A percentile compares a stretch with the other conserved stretches of the same genome.
phyloP scores from a whole-genome alignment of 2,329 filamentous ascomycete genomes.

The Mycosphaerella sp. region DNA sequence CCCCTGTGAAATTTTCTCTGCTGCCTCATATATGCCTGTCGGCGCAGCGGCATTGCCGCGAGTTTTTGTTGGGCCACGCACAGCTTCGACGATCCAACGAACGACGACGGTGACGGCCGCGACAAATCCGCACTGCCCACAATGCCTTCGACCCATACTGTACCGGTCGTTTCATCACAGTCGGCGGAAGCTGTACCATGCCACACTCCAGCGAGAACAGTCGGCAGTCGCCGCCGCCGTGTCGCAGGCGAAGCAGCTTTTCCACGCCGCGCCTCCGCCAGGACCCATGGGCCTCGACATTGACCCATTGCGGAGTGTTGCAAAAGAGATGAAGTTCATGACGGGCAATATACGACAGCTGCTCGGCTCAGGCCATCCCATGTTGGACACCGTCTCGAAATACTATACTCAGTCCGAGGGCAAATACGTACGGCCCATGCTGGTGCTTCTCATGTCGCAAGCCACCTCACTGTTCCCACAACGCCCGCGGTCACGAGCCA shows the following conservation, averaged over 20 bases:
- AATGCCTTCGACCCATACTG: conserved; percentile 29
- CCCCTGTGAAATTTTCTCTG: neutral
- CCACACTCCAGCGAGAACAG: conserved; percentile 39
- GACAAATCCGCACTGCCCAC: conserved; percentile 25
- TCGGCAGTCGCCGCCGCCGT: conserved; percentile 70
- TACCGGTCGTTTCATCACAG: conserved; percentile 27
- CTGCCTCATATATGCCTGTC: conserved; percentile 30
- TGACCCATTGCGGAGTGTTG: conserved; percentile 82
- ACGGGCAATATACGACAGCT: conserved; percentile 89
- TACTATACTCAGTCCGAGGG: conserved; percentile 97
- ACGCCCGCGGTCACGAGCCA: conserved; percentile 38
- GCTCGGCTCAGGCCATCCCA: conserved; percentile 89
- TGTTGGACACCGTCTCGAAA: conserved; percentile 89
- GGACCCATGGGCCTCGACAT: conserved; percentile 76
- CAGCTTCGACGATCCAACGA: conserved; percentile 19
- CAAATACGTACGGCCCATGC: conserved; percentile 90
- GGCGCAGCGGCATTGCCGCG: conserved; percentile 29
- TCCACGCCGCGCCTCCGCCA: conserved; percentile 59
- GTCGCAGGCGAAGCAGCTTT: conserved; percentile 59
- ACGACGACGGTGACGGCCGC: conserved; percentile 12
- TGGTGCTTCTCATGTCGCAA: conserved; percentile 93
- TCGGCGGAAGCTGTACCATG: conserved; percentile 29
- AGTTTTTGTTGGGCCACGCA: conserved; percentile 30
- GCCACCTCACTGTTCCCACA: conserved; percentile 79
- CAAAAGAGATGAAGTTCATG: conserved; percentile 93